Base-by-base conservation (phyloP, 768 basidiomycete genomes). In the Tulasnella sp. region DNA sequence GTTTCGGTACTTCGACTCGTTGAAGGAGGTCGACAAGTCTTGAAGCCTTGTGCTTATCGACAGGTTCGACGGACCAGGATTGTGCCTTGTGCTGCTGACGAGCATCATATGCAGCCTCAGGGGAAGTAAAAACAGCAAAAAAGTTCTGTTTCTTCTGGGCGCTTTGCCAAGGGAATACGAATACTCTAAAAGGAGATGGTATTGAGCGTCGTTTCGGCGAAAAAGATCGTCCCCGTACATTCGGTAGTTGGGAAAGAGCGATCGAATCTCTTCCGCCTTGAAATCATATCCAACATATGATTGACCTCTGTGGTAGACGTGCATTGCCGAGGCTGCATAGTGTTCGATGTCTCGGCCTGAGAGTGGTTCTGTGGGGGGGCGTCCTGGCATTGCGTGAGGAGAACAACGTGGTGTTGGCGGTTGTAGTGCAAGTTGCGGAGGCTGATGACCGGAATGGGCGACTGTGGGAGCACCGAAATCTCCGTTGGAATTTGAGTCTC, bases 381-480 rank as follows among this genome's bases (percentile, higher is more conserved):
- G 19, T n/a, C 68, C 37, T 70, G 37, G 12, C 68, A 37, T 37
- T 37, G 36, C 25, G 34, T 34, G 37, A 42, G 15, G 69, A 7
- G 9, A 70, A 25, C 69, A 42, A 42, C 37, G 37, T 70, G 69
- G 37, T 38, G 37, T 38, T 39, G n/a, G n/a, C n/a, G 25, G 34
- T 67, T 67, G 64, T 67, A 8, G 69, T 15, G 39, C 6, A n/a
- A 36, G 69, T 22, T 25, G 38, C 7, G 67, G 67, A 67, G 37
- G 31, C n/a, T 29, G 45, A 58, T 29, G 22, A 29, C 58, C 58
- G 22, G 58, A 64, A 64, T 64, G 29, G 31, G 58, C 36, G 72
- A 52, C 45, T 25, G 72, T 72, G 72, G 72, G 40, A 54, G 39
- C 17, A 54, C 49, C 34, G 72, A 72, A 52, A 72, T 70, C 40